Evolutionary conservation across 805 yeast genomes (phyloP), one percentile per base, ranked within the genome.

Genomic region (Saccharomycopsis sp.): DNA sequence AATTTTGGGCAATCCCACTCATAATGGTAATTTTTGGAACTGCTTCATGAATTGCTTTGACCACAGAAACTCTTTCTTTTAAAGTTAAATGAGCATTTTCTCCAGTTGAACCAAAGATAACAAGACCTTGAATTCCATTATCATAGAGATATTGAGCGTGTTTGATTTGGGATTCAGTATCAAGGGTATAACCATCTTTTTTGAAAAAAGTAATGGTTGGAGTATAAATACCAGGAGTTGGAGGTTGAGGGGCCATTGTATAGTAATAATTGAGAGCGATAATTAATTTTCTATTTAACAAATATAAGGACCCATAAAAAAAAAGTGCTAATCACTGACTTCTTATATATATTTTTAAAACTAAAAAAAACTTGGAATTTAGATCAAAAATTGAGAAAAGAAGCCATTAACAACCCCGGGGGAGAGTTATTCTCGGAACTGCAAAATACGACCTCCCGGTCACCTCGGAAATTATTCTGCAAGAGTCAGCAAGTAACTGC

Each of bases 191-290:
- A 28, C 59, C 60, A 41, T 62, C 65, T 37, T 54, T 54, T 49
- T 66, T 64, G 66, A 69, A 71, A 53, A 72, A 72, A 6, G 79
- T 72, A 39, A 72, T 70, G n/a, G 63, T 60, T 20, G 77, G 77
- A 8, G 73, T 67, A 56, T 72, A 72, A 31, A 72, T 59, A 27
- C 72, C 72, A 28, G 62, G 59, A 15, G 61, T 13, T 52, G 12
- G 45, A 17, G 20, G 21, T 14, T 13, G 12, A 6, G 8, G 8
- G 19, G 29, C 19, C 27, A 34, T 34, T 31, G 32, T 29, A n/a
- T n/a, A n/a, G n/a, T n/a, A n/a, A n/a, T n/a, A n/a, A n/a, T n/a
- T n/a, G n/a, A n/a, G n/a, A n/a, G n/a, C n/a, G n/a, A n/a, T n/a
- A n/a, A n/a, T n/a, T n/a, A n/a, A n/a, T n/a, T n/a, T n/a, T n/a